Conservation (phyloP, 1,139 yeast species). For the Scheffersomyces titani region DNA sequence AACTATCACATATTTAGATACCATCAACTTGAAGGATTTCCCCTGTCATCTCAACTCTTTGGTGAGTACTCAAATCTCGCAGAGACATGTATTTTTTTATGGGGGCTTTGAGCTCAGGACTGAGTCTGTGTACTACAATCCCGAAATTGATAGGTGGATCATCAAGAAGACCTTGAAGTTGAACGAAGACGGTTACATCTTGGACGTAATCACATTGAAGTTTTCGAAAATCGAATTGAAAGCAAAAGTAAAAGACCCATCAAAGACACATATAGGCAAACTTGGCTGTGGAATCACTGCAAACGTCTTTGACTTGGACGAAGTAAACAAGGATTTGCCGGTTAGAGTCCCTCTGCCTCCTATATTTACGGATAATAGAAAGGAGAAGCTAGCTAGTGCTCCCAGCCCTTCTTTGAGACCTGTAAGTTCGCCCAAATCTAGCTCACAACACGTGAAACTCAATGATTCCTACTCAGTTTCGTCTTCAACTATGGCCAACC, state of each 20-base stretch:
- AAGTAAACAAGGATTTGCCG: slow-evolving; percentile 5
- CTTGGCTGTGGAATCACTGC: slow-evolving; percentile 17
- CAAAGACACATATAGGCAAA: slow-evolving; percentile 8
- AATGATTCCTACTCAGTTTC: background rate
- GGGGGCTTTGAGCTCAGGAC: slow-evolving; percentile 41
- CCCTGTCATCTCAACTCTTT: slow-evolving; percentile 35
- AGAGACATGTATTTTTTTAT: slow-evolving; percentile 39
- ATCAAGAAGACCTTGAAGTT: slow-evolving; percentile 31
- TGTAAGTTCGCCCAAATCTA: background rate
- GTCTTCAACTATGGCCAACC: background rate
- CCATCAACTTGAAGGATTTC: slow-evolving; percentile 17
- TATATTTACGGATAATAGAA: slow-evolving; percentile 13
- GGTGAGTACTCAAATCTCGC: slow-evolving; percentile 32
- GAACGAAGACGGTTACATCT: slow-evolving; percentile 39
- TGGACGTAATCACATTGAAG: slow-evolving; percentile 32
- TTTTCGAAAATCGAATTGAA: slow-evolving; percentile 33
- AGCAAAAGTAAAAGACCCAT: slow-evolving; percentile 9
- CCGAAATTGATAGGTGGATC: slow-evolving; percentile 36
- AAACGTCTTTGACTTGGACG: slow-evolving; percentile 15
- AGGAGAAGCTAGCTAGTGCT: background rate
- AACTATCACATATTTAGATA: slow-evolving; percentile 34
- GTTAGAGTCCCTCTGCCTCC: slow-evolving; percentile 24
- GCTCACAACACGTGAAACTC: background rate
- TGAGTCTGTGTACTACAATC: slow-evolving; percentile 22
- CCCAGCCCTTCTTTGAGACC: background rate